Base-by-base conservation (phyloP, 208 protist species). In the Strigomonas galati region DNA sequence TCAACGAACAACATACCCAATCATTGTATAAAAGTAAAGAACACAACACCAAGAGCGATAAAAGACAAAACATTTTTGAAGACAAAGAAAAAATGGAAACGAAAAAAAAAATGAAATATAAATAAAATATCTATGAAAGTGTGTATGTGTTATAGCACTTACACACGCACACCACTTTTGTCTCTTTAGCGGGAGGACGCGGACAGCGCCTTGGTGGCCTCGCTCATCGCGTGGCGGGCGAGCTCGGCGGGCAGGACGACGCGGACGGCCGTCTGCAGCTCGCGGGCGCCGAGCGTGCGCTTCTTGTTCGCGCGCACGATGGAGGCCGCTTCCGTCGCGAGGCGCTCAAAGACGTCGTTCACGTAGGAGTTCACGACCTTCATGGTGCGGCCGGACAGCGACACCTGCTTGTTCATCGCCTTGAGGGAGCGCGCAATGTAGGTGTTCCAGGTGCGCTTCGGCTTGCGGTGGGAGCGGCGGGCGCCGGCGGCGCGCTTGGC, bases 171-270 rank as follows among this genome's bases (percentile, higher is more conserved):
- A n/a, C 52, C 52, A n/a, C 32, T 62, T 32, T 40, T 62, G 31
- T 62, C 44, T 26, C 44, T 28, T 48, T 48, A 92, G 2, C 78
- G 78, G 71, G 92, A 92, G 75, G 93, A 99, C 86, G 98, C 98
- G 74, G 95, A 97, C 9, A 99, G 98, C 12, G 98, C 98, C 91
- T 99, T 99, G 49, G 97, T 99, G 54, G 98, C 98, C 85, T 99
- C 98, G 49, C 96, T 98, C 79, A 99, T 98, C 62, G 98, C 98
- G 69, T 99, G 98, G 83, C 99, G 99, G 40, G 98, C 95, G 19
- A 99, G 87, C 79, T 99, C 98, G 67, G 98, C 97, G 55, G 98
- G 97, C 15, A 99, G 93, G 44, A 99, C 82, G 26, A 99, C 94
- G 27, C 98, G 94, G 24, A 98, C 98, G 31, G 98, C 98, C 21